Base-by-base conservation (phyloP, 2,329 filamentous ascomycete genomes). In the Botrytis hyacinthi region DNA sequence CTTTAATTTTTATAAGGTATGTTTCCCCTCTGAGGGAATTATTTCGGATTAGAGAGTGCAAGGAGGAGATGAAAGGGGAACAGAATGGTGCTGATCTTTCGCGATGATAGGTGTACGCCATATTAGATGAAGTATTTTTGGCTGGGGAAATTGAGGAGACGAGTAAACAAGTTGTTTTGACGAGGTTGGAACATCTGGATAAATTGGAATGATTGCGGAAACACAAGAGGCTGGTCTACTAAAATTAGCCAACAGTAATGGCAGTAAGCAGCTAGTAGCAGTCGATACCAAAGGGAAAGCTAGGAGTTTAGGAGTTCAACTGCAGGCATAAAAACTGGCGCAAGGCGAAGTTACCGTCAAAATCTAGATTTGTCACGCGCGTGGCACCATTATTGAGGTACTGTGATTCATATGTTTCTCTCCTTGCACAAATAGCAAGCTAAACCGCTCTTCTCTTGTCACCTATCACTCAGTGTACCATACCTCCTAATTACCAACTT, bases 71-170 rank as follows among this genome's bases (percentile, higher is more conserved):
- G 62, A 48, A 67, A 7, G 16, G 40, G 54, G 6, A 40, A 10
- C 37, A 59, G 70, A 61, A 61, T 51, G 51, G 59, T 69, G 60
- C 44, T 68, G 20, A 67, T 71, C n/a, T 26, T 26, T 65, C 26
- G 46, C n/a, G 62, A 57, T 74, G 35, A 69, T 78, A 92, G 89
- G 95, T 99, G 77, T 99, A 99, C 84, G 96, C 96, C 67, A 99
- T 99, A 76, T 90, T 99, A 42, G 96, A 99, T 81, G 96, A 99
- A 85, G 96, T 99, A 32, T 99, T 99, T 82, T 85, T 99, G 75
- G 96, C 96, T 0, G 96, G 96, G 29, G 96, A 99, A 87, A 97
- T 99, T 75, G 94, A 99, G 84, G 96, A 99, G 88, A 98, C 95
- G 76, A 97, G 94, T 82, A 99, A 98, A 84, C 95, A 98, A 84